A percentile compares a stretch with the other conserved stretches of the same genome.
These are phyloP conservation scores for Mortierella sp. DNA, from an alignment of 371 early-diverging fungal genomes.

Conservation along the genomic window DNA sequence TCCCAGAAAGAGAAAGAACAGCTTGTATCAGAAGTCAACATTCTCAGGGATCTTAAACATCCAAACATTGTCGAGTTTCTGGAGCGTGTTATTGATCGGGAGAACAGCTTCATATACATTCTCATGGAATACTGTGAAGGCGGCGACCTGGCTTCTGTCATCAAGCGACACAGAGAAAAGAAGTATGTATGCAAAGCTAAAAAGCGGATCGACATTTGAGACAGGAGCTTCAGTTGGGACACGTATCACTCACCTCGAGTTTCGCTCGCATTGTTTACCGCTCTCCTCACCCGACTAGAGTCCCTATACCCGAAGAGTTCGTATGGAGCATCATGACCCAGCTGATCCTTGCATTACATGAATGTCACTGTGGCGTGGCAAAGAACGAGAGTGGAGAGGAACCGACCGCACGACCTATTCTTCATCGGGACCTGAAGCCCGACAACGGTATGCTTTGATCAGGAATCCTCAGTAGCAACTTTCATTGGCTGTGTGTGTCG, in stretches of 20 bases:
- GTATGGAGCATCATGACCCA: constrained; percentile 72
- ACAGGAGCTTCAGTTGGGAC: neutral
- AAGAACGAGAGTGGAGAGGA: constrained; percentile 17
- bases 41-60: constrained; percentile 74
- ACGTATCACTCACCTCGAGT: neutral
- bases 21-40: constrained; percentile 79
- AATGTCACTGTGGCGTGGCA: constrained; percentile 66
- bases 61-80: constrained; percentile 80
- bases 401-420: constrained; percentile 36
- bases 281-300: constrained; percentile 34
- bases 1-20: constrained; percentile 71
- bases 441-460: constrained; percentile 63
- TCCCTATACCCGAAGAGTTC: constrained; percentile 65
- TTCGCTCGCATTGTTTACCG: neutral
- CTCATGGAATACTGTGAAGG: constrained; percentile 70
- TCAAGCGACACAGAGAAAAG: constrained; percentile 64
- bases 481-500: no score
- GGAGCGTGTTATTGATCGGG: constrained; percentile 71
- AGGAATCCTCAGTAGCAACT: neutral
- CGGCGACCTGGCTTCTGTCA: constrained; percentile 69
- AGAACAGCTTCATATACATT: constrained; percentile 71
- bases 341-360: constrained; percentile 67
- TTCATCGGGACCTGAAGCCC: constrained; percentile 75
- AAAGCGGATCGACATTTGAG: neutral
- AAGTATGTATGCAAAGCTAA: constrained; percentile 52